Percentiles rank a stretch among this genome's conserved stretches.
Evolutionary conservation across 2,329 filamentous ascomycete species (phyloP).

Genomic region (Atkinsonella hypoxylon): DNA sequence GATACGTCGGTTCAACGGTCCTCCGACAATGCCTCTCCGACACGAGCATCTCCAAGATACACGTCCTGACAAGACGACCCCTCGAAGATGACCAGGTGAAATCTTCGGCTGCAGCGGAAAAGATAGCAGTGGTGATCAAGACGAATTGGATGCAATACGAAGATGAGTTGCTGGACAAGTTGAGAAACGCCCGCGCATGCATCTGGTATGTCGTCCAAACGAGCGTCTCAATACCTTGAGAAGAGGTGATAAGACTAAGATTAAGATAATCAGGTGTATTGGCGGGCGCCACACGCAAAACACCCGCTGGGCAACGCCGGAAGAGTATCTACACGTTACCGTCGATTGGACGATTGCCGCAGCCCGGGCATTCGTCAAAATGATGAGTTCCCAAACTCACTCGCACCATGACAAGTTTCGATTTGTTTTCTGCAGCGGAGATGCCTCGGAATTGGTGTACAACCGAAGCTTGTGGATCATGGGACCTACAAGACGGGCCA

Average conservation of each 20-base stretch:
- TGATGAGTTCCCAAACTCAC: background rate
- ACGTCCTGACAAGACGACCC: background rate
- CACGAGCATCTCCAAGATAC: background rate
- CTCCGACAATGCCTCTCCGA: constrained; percentile 1
- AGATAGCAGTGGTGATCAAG: background rate
- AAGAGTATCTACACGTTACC: constrained; percentile 2
- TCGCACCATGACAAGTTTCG: background rate
- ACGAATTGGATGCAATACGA: background rate
- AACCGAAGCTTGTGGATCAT: constrained; percentile 5
- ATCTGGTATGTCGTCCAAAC: background rate
- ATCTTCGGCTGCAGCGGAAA: background rate
- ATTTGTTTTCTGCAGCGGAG: constrained; percentile 2
- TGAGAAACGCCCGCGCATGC: background rate
- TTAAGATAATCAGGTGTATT: background rate
- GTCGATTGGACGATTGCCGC: constrained; percentile 2
- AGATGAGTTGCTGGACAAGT: background rate
- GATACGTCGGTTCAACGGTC: constrained; percentile 3
- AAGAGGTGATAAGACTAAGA: background rate
- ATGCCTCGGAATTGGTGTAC: constrained; percentile 1
- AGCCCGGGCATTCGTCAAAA: background rate
- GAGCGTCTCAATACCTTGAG: too few species aligned
- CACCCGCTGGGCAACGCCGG: background rate
- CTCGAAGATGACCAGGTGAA: background rate
- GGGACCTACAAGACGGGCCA: constrained; percentile 3
- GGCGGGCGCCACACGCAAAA: constrained; percentile 2